Evolutionary conservation across 345 rosid species (phyloP).

Genomic region (Ceriops zippeliana): DNA sequence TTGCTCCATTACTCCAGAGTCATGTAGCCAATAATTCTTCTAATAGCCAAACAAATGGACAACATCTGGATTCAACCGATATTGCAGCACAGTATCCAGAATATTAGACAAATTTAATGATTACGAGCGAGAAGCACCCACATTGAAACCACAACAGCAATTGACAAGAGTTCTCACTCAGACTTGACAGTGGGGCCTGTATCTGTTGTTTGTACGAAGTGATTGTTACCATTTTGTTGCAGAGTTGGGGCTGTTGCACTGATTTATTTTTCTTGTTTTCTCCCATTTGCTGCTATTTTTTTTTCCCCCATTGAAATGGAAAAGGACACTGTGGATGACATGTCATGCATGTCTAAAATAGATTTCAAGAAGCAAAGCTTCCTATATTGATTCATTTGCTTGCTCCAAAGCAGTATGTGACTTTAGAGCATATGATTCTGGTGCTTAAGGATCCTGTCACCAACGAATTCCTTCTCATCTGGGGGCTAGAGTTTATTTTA

Average conservation of each 20-base stretch:
- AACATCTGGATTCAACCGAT: no score
- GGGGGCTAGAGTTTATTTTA: conserved; percentile 73
- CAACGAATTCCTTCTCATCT: conserved; percentile 84
- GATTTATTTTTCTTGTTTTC: background rate
- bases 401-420: background rate
- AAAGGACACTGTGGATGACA: no score
- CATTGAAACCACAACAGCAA: no score
- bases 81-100: no score
- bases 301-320: background rate
- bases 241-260: background rate
- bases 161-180: background rate
- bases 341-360: no score
- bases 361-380: no score
- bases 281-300: background rate
- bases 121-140: no score
- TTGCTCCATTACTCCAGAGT: background rate
- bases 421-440: background rate
- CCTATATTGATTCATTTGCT: background rate
- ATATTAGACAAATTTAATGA: no score
- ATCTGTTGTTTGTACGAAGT: no score
- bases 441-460: conserved; percentile 70
- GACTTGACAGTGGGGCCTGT: no score
- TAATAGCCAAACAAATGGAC: no score
- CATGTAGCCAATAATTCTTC: background rate
- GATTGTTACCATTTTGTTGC: background rate